Evolutionary conservation across 2,329 filamentous ascomycete genomes (phyloP).

Genomic region (Rhynchosporium agropyri): DNA sequence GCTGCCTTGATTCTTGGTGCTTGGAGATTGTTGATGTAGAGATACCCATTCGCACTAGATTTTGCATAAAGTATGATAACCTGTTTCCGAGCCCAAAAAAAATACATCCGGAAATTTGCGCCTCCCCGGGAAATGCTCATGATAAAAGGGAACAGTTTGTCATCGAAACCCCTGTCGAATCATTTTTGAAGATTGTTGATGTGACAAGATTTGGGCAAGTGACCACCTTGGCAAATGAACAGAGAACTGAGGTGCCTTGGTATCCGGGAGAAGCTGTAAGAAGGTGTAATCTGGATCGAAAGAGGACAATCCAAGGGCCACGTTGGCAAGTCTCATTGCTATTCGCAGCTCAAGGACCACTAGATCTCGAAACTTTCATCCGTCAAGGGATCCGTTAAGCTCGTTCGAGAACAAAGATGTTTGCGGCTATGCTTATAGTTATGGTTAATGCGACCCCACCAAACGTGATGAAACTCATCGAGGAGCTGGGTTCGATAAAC

Average conservation of each 20-base stretch:
- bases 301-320: no score
- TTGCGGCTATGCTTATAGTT: background rate
- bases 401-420: background rate
- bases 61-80: background rate
- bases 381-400: constrained; percentile 19
- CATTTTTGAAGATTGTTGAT: no score
- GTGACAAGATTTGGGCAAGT: no score
- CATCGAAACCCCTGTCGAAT: no score
- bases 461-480: constrained; percentile 9
- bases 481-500: constrained; percentile 6
- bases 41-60: constrained; percentile 7
- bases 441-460: constrained; percentile 1
- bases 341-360: background rate
- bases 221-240: no score
- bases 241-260: no score
- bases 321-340: no score
- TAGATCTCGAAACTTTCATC: constrained; percentile 13
- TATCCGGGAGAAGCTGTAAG: no score
- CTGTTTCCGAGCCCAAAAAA: background rate
- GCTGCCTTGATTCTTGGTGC: constrained; percentile 69
- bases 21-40: constrained; percentile 69
- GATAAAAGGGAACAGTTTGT: no score
- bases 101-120: no score
- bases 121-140: no score
- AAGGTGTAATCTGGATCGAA: no score